Conservation (phyloP, 495 filamentous ascomycete species). For the Xylaria palmicola region DNA sequence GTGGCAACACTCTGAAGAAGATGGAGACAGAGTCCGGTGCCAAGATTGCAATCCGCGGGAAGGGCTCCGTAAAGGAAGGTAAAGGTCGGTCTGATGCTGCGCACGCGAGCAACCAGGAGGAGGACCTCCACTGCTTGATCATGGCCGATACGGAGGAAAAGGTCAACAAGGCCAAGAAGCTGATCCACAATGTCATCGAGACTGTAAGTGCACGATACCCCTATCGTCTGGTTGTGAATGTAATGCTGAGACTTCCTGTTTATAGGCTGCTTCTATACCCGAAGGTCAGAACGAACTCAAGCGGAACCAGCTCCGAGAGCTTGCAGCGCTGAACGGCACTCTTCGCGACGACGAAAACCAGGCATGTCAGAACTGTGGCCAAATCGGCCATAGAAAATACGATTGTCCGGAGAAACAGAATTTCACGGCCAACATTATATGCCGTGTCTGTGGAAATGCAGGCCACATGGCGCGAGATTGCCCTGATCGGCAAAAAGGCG, state of each 20-base stretch:
- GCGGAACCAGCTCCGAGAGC: constrained; percentile 94
- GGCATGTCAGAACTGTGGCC: constrained; percentile 98
- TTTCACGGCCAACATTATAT: constrained; percentile 98
- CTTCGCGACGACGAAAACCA: constrained; percentile 98
- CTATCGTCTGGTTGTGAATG: not conserved
- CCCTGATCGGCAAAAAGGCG: constrained; percentile 85
- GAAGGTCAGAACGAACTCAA: constrained; percentile 98
- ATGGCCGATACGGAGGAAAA: constrained; percentile 99
- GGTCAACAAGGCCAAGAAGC: constrained; percentile 94
- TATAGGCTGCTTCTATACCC: constrained; percentile 91
- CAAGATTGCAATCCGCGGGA: constrained; percentile 98
- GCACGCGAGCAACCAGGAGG: constrained; percentile 99
- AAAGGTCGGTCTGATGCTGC: constrained; percentile 98
- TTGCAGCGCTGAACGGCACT: constrained; percentile 96
- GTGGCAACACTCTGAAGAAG: constrained; percentile 98
- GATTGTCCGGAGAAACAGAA: constrained; percentile 98
- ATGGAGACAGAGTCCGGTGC: constrained; percentile 97
- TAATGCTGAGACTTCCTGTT: constrained; percentile 27
- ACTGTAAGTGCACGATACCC: constrained; percentile 63
- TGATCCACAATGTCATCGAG: constrained; percentile 97
- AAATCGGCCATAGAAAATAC: constrained; percentile 98
- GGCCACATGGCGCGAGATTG: constrained; percentile 94
- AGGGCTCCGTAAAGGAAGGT: constrained; percentile 99
- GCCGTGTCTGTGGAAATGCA: constrained; percentile 94
- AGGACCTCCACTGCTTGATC: constrained; percentile 97